Percentiles rank a stretch among this genome's conserved stretches.
Evolutionary conservation across 169 alveolate species (phyloP).

Genomic region (Eimeria acervulina): DNA sequence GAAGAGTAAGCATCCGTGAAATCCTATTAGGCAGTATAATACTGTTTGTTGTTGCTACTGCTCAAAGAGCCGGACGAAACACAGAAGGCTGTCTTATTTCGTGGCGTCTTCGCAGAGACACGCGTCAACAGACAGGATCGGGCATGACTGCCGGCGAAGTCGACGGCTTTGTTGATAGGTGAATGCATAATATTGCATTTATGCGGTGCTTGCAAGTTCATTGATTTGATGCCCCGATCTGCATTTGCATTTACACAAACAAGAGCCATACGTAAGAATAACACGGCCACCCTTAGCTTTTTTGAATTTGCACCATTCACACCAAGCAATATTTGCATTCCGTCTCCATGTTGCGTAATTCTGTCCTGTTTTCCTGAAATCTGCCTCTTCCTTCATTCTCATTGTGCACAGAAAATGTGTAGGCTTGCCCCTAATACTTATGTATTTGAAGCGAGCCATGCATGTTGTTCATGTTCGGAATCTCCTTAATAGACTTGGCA

Average conservation of each 20-base stretch:
- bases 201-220: background rate
- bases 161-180: conserved; percentile 55
- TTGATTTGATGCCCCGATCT: background rate
- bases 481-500: background rate
- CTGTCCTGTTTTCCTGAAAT: background rate
- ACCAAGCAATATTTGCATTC: background rate
- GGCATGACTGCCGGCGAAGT: conserved; percentile 47
- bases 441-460: background rate
- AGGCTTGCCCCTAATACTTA: background rate
- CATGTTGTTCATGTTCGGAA: background rate
- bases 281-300: background rate
- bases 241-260: background rate
- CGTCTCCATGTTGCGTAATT: background rate
- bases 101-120: conserved; percentile 20
- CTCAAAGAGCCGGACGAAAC: background rate
- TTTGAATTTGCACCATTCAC: background rate
- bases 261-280: background rate
- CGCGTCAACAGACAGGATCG: conserved; percentile 32
- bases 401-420: background rate
- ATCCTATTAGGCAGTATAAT: background rate
- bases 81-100: background rate
- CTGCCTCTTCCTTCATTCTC: background rate
- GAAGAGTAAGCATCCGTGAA: conserved; percentile 29
- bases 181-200: background rate
- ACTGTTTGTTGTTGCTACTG: background rate